Evolutionary conservation across 2,329 filamentous ascomycete species (phyloP), one percentile per base, ranked within the genome.

Genomic region (Fusarium sp.): DNA sequence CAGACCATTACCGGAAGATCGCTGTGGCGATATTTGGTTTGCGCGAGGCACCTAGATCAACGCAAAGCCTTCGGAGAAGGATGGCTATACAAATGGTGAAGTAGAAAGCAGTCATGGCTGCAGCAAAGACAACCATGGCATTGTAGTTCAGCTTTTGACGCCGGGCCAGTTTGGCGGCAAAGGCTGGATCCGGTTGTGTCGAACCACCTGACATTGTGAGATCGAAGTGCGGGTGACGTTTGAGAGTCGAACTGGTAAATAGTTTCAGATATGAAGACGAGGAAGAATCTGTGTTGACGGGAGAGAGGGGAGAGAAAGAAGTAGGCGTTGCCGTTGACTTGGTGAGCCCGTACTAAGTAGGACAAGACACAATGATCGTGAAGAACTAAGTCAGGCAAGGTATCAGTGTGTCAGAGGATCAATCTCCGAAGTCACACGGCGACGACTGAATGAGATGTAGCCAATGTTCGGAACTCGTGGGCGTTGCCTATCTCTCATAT

Each of bases 71-170:
- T 30, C 74, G 66, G 20, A 73, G 11, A 39, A 75, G 61, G 39
- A 72, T 55, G 35, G 68, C 50, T 10, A 65, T 33, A 3, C 72
- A 47, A 31, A 76, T 64, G 36, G 68, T 13, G 14, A 55, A 62
- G 30, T 61, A 69, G 6, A 78, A 65, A 12, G 60, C 64, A 20
- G 65, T 51, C 26, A 78, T 68, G 10, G 70, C 57, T 9, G 60
- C 65, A 7, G 76, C 69, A 53, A 75, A 81, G 50, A 75, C 67
- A 7, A 44, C 50, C 61, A 78, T 74, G 14, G 74, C 71, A 47
- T 79, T 67, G 35, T 74, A 65, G 50, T 81, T 80, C 55, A 78
- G 70, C 36, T 72, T 61, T 28, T 51, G 65, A n/a, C 77, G 70
- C 39, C 61, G 57, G 38, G 73, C 74, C 39, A 78, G 68, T 59